Conservation (phyloP, 2,329 filamentous ascomycete species). For the Zymoseptoria tritici region DNA sequence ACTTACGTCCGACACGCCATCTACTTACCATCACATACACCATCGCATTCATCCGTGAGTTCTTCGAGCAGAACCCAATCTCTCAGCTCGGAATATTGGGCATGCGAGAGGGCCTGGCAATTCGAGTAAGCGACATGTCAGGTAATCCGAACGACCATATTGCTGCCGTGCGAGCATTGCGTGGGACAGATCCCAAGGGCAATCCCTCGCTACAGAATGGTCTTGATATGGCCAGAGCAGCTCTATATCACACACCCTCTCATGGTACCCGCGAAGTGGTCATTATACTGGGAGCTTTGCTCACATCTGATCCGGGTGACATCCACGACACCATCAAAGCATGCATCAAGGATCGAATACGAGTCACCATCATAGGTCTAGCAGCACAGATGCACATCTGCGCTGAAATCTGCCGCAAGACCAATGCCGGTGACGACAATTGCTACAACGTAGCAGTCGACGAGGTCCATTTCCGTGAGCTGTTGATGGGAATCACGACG, state of each 20-base stretch:
- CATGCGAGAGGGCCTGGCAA: conserved; percentile 85
- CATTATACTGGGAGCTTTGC: conserved; percentile 81
- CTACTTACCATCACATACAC: conserved; percentile 75
- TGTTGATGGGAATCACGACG: conserved; percentile 82
- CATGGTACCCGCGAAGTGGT: conserved; percentile 92
- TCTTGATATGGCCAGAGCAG: conserved; percentile 86
- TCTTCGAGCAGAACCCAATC: conserved; percentile 97
- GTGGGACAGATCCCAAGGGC: conserved; percentile 41
- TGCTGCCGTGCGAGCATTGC: conserved; percentile 57
- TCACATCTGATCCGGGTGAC: conserved; percentile 87
- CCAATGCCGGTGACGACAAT: conserved; percentile 69
- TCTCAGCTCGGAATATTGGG: conserved; percentile 88
- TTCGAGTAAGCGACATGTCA: conserved; percentile 79
- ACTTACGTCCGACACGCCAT: conserved; percentile 81
- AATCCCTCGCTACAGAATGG: conserved; percentile 72
- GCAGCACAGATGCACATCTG: conserved; percentile 90
- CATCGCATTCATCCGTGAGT: conserved; percentile 82
- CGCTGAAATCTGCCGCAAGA: conserved; percentile 76
- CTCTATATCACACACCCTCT: conserved; percentile 83
- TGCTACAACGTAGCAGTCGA: conserved; percentile 81
- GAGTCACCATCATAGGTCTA: conserved; percentile 81
- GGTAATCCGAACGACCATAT: conserved; percentile 89
- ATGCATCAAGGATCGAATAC: conserved; percentile 74
- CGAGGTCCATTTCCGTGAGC: conserved; percentile 77
- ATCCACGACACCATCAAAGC: conserved; percentile 82